Evolutionary conservation across 352 stramenopile genomes (phyloP).

Genomic region (Pseudoperonospora humuli): DNA sequence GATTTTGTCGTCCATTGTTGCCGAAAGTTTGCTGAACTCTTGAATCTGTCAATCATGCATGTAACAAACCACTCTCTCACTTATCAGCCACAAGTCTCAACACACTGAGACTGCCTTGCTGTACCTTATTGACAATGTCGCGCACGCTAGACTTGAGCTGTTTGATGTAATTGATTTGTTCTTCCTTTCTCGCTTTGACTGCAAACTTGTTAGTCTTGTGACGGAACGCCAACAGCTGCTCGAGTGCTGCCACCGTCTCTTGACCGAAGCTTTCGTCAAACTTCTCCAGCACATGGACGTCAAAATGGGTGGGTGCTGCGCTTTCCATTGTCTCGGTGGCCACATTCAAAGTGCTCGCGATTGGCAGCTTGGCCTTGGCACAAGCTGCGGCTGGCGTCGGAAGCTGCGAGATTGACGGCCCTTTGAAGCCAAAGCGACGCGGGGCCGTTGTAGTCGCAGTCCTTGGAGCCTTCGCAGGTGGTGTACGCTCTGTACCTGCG

Average conservation of each 20-base stretch:
- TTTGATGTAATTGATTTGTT: conserved; percentile 47
- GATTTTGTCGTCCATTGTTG: conserved; percentile 32
- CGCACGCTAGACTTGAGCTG: conserved; percentile 41
- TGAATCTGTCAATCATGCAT: conserved; percentile 21
- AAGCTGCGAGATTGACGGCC: conserved; percentile 24
- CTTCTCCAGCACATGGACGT: conserved; percentile 26
- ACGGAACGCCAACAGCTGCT: conserved; percentile 47
- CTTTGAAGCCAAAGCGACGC: conserved; percentile 35
- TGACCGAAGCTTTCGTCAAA: conserved; percentile 29
- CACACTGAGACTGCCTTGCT: not conserved
- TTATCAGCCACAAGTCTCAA: not conserved
- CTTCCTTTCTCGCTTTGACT: conserved; percentile 45
- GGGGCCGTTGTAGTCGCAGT: conserved; percentile 4
- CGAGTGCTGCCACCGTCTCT: conserved; percentile 31
- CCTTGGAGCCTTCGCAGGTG: conserved; percentile 15
- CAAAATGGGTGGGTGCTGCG: conserved; percentile 2
- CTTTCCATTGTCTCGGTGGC: not conserved
- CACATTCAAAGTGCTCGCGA: not conserved
- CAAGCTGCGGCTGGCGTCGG: not conserved
- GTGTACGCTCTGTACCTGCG: conserved; percentile 7
- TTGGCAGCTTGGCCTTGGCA: not conserved
- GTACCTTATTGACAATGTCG: conserved; percentile 30
- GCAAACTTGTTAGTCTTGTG: conserved; percentile 67
- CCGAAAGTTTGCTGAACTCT: conserved; percentile 22
- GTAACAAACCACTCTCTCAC: not conserved